Base-by-base conservation (phyloP, 1,284 basidiomycete genomes). In the Gymnopus androsaceus region DNA sequence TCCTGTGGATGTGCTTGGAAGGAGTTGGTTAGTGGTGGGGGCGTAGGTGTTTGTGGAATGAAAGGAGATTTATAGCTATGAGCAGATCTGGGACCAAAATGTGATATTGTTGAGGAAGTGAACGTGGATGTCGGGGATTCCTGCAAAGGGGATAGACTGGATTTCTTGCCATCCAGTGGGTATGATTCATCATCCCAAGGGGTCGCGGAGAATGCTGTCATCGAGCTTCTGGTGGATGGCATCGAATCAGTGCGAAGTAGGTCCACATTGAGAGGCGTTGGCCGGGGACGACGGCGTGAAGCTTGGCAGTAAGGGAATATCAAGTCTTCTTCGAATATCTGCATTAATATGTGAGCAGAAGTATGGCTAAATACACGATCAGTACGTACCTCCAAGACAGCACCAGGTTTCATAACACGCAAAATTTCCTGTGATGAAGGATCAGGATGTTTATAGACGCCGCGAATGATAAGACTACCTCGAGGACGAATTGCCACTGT, bases 261-360 rank as follows among this genome's bases (percentile, higher is more conserved):
- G 62, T 60, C 54, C 38, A 57, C 58, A 37, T 50, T 61, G n/a
- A 55, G 46, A 19, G 61, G 59, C 23, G 52, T 57, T 37, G 54
- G 62, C 19, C 55, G 54, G 27, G 58, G 61, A 23, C 66, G 64
- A 11, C 59, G 67, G 44, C 67, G 68, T 14, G 67, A 64, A 31
- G 60, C 60, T 59, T 69, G 66, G n/a, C 69, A 71, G 59, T 77
- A 82, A 3, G 88, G 88, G 63, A 90, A 90, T 42, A 88, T 76
- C 14, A 85, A 74, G 63, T 88, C 86, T 61, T 89, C 87, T 67
- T 89, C 88, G 34, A 88, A 77, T 6, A 88, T 74, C 87, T 89
- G 56, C 5, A 44, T 17, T 34, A 48, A 25, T 17, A 54, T 36
- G 3, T 46, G 28, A 55, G 17, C 23, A 45, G 8, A 28, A 45